Percentiles rank a stretch among this genome's conserved stretches.
These are phyloP conservation scores for Meyerozyma elateridarum DNA, from an alignment of 1,139 yeast genomes.

Conservation along the genomic window DNA sequence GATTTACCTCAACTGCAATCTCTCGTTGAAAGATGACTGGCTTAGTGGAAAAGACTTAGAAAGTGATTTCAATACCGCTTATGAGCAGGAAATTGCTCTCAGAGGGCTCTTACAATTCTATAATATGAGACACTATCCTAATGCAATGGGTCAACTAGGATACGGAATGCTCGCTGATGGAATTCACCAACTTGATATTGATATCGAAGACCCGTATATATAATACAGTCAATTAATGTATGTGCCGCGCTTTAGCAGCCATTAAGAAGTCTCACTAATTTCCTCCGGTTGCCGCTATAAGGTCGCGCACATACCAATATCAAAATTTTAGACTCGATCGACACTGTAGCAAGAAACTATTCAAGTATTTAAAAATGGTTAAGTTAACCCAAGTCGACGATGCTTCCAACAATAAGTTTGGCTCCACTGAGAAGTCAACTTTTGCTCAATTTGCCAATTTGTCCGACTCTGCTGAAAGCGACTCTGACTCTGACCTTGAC, in stretches of 20 bases:
- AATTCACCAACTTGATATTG: constrained; percentile 10
- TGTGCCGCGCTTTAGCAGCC: too few species aligned
- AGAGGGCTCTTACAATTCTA: constrained; percentile 78
- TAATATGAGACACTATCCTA: constrained; percentile 55
- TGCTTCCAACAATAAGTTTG: constrained; percentile 39
- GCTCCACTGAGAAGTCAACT: constrained; percentile 14
- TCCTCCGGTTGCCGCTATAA: not conserved
- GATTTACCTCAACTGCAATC: constrained; percentile 70
- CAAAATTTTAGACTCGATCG: constrained; percentile 4
- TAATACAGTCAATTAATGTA: not conserved
- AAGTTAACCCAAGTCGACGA: constrained; percentile 69
- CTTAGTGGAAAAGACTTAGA: constrained; percentile 79
- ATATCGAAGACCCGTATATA: constrained; percentile 4
- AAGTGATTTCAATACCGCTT: constrained; percentile 69
- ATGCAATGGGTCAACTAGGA: constrained; percentile 52
- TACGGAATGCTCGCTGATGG: constrained; percentile 33
- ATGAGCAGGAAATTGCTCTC: constrained; percentile 82
- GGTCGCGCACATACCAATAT: constrained; percentile 3
- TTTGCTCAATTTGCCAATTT: constrained; percentile 12
- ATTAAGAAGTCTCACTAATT: not conserved
- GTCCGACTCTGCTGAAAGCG: constrained; percentile 36
- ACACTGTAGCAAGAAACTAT: too few species aligned
- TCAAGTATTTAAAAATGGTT: constrained; percentile 47
- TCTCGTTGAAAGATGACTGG: constrained; percentile 83
- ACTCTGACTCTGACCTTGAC: constrained; percentile 43